Conservation (phyloP, 2,329 filamentous ascomycete species). For the Falciphora oryzae region DNA sequence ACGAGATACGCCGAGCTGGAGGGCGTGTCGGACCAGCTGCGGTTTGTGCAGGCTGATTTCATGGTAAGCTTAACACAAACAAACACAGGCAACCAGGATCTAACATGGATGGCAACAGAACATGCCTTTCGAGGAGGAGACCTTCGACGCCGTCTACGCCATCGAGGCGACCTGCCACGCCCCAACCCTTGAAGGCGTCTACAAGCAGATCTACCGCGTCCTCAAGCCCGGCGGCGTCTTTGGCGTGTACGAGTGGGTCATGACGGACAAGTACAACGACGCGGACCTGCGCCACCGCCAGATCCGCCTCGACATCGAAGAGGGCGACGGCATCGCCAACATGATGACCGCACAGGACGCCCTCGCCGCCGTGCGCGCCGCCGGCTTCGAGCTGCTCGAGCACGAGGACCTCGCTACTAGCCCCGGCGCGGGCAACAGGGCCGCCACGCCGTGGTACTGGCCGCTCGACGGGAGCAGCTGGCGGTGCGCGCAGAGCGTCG, state of each 20-base stretch:
- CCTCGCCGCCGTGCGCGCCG: conserved; percentile 73
- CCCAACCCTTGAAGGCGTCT: conserved; percentile 83
- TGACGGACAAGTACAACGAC: conserved; percentile 95
- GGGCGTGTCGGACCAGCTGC: conserved; percentile 70
- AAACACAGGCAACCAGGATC: background rate
- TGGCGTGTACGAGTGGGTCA: conserved; percentile 98
- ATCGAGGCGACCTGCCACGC: conserved; percentile 97
- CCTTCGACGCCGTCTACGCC: conserved; percentile 91
- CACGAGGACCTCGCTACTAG: conserved; percentile 86
- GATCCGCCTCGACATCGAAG: conserved; percentile 93
- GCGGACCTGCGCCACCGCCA: conserved; percentile 78
- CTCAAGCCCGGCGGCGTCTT: conserved; percentile 94
- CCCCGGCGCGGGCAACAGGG: conserved; percentile 68
- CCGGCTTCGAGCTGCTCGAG: conserved; percentile 77
- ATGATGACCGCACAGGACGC: conserved; percentile 87
- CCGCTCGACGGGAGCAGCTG: conserved; percentile 53
- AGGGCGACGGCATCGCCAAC: conserved; percentile 94
- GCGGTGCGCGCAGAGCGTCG: conserved; percentile 38
- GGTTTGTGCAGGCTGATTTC: conserved; percentile 92
- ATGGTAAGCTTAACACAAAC: conserved; percentile 47
- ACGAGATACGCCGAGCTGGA: conserved; percentile 78
- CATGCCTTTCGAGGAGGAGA: conserved; percentile 90
- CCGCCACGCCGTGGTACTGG: conserved; percentile 85
- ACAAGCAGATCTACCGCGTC: conserved; percentile 89
- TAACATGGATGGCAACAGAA: conserved; percentile 63